Evolutionary conservation across 345 rosid genomes (phyloP).

Genomic region (Heritiera fomes): DNA sequence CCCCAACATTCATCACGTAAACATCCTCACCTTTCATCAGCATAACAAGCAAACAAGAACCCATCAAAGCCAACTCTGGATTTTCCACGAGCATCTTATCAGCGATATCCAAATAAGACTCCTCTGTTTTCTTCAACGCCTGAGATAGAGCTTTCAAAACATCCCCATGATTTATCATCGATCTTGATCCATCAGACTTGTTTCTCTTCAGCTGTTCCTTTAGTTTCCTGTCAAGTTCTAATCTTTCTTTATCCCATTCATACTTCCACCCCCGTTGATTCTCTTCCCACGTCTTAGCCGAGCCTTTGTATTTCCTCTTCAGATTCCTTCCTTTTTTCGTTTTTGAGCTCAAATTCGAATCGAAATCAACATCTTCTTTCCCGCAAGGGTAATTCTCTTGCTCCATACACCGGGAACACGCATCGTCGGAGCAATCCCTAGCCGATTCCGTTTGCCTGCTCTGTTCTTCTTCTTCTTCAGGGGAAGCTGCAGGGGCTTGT

Average conservation of each 20-base stretch:
- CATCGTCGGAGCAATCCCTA: slow-evolving; percentile 19
- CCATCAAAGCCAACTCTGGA: slow-evolving; percentile 94
- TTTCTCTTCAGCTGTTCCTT: slow-evolving; percentile 53
- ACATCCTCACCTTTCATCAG: slow-evolving; percentile 96
- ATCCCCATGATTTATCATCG: slow-evolving; percentile 53
- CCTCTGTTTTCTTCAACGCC: slow-evolving; percentile 89
- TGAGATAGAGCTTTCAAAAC: slow-evolving; percentile 80
- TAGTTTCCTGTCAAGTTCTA: slow-evolving; percentile 64
- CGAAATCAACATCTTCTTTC: slow-evolving; percentile 29
- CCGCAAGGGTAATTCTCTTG: slow-evolving; percentile 37
- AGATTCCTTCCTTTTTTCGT: slow-evolving; percentile 38
- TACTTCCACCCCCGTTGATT: slow-evolving; percentile 74
- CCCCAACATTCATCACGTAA: slow-evolving; percentile 93
- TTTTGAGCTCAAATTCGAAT: slow-evolving; percentile 34
- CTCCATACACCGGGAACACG: slow-evolving; percentile 40
- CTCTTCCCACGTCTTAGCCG: slow-evolving; percentile 62
- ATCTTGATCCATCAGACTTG: slow-evolving; percentile 30
- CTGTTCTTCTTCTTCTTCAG: slow-evolving; percentile 19
- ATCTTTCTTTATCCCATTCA: slow-evolving; percentile 69
- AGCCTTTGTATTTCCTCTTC: slow-evolving; percentile 37
- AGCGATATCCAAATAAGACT: slow-evolving; percentile 70
- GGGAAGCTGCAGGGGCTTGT: slow-evolving; percentile 36
- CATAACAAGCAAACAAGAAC: slow-evolving; percentile 94
- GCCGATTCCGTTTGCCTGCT: slow-evolving; percentile 11
- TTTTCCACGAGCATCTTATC: slow-evolving; percentile 85